Evolutionary conservation across 2,329 filamentous ascomycete genomes (phyloP).

Genomic region (Epicoccum sorghinum): DNA sequence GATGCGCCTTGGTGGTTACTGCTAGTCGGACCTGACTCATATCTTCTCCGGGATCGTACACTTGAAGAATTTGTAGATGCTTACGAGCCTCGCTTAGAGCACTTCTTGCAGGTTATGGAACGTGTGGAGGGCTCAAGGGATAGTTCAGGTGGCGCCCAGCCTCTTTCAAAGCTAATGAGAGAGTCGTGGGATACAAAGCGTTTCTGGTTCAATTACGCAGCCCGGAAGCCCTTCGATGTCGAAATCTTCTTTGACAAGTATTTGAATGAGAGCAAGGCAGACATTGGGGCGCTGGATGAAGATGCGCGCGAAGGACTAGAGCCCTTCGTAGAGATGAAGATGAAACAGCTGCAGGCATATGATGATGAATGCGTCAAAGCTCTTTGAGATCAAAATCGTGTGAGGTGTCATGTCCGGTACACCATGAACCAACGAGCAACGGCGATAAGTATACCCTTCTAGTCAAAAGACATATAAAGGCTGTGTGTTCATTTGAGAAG

Average conservation of each 20-base stretch:
- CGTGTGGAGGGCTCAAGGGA: conserved; percentile 31
- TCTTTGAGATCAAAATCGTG: neutral
- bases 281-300: conserved; percentile 8
- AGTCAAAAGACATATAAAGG: too few relatives aligned
- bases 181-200: conserved; percentile 43
- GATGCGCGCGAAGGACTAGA: conserved; percentile 6
- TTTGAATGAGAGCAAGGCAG: conserved; percentile 5
- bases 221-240: conserved; percentile 46
- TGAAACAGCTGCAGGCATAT: conserved; percentile 12
- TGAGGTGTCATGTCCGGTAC: too few relatives aligned
- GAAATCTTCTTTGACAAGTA: conserved; percentile 26
- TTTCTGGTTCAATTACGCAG: conserved; percentile 51
- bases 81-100: conserved; percentile 45
- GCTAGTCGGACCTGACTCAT: conserved; percentile 33
- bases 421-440: too few relatives aligned
- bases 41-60: conserved; percentile 22
- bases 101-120: conserved; percentile 48
- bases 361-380: neutral
- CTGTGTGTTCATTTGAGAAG: too few relatives aligned
- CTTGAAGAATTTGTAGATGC: conserved; percentile 30
- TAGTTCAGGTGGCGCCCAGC: conserved; percentile 2
- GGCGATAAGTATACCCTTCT: too few relatives aligned
- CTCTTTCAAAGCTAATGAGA: conserved; percentile 41
- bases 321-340: conserved; percentile 12
- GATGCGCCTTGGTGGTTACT: conserved; percentile 52